Evolutionary conservation across 495 filamentous ascomycete genomes (phyloP).

Genomic region (Xanthoparmelia taractica): DNA sequence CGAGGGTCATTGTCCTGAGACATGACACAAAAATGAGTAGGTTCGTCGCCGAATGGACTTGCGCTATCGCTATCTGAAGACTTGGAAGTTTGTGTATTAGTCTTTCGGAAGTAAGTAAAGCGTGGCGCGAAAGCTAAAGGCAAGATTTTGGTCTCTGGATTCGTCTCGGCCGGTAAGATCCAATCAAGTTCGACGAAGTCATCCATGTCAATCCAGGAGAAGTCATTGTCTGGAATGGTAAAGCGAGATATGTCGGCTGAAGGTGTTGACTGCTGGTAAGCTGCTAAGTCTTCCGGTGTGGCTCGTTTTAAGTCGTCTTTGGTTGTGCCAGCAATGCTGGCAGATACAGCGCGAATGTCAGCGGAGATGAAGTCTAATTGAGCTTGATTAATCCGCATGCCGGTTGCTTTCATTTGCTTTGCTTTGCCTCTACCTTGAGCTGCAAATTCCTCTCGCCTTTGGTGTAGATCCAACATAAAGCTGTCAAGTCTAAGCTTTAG

Average conservation of each 20-base stretch:
- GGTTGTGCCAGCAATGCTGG: conserved; percentile 72
- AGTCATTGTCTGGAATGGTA: conserved; percentile 87
- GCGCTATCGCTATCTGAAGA: conserved; percentile 60
- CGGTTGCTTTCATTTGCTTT: conserved; percentile 69
- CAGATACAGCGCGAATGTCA: conserved; percentile 89
- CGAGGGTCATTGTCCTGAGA: conserved; percentile 87
- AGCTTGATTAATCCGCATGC: conserved; percentile 90
- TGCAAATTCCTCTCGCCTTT: conserved; percentile 83
- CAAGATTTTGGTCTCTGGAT: conserved; percentile 87
- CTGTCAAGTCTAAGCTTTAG: conserved; percentile 90
- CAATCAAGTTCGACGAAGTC: conserved; percentile 97
- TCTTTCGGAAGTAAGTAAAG: conserved; percentile 95
- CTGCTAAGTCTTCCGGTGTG: conserved; percentile 50
- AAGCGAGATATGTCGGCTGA: conserved; percentile 76
- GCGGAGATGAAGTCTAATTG: conserved; percentile 87
- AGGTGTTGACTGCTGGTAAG: conserved; percentile 45
- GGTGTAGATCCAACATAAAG: conserved; percentile 93
- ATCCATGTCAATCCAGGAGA: conserved; percentile 97
- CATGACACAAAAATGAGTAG: conserved; percentile 92
- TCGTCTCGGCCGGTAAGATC: conserved; percentile 83
- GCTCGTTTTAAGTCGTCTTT: conserved; percentile 62
- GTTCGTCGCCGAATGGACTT: conserved; percentile 85
- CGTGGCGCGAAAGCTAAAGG: conserved; percentile 86
- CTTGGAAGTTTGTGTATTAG: conserved; percentile 71
- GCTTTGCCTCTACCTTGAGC: conserved; percentile 65